These are phyloP conservation scores for Chrysosporium keratinophilum DNA, from an alignment of 2,329 filamentous ascomycete species.

Conservation along the genomic window DNA sequence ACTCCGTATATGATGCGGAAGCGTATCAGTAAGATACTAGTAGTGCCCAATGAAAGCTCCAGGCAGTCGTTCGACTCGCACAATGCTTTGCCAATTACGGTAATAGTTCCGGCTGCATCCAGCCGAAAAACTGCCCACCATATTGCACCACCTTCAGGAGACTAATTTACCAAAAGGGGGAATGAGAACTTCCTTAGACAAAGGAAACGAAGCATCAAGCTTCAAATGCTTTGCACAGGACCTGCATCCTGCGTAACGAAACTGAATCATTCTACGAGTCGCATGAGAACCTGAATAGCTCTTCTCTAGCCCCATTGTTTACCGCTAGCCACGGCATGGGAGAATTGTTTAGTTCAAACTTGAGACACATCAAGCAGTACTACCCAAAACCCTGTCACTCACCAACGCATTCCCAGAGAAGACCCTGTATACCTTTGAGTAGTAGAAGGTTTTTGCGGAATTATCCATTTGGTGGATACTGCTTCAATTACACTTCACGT, in stretches of 20 bases:
- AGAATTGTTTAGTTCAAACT: background rate
- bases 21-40: too few species aligned
- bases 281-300: background rate
- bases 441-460: too few species aligned
- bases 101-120: background rate
- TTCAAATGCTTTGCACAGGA: background rate
- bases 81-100: background rate
- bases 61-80: background rate
- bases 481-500: too few species aligned
- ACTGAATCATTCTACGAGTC: background rate
- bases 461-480: too few species aligned
- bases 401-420: background rate
- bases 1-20: too few species aligned
- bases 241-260: slow-evolving; percentile 2
- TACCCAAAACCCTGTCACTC: background rate
- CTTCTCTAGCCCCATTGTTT: background rate
- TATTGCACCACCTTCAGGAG: background rate
- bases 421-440: background rate
- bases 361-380: background rate
- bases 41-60: too few species aligned
- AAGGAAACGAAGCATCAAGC: background rate
- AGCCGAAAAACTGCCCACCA: background rate
- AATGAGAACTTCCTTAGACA: background rate
- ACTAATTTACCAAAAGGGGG: too few species aligned
- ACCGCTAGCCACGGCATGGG: background rate